phyloP scores from a whole-genome alignment of 371 early-diverging fungal genomes.

The Mucor ambiguus region DNA sequence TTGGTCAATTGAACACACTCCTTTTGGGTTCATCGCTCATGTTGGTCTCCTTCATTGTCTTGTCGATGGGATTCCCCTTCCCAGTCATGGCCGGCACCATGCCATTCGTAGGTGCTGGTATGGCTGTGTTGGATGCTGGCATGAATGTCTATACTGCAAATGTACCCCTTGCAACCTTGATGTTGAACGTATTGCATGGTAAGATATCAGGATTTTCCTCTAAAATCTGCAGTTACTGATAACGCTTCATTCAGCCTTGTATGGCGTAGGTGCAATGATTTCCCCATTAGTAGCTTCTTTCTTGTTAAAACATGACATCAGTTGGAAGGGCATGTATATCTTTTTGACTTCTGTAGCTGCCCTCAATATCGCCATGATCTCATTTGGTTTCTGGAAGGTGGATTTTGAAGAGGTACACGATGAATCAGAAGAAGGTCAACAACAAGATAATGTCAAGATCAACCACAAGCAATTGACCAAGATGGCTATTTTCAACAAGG shows the following conservation, averaged over 20 bases:
- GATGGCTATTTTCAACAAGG: conserved; percentile 24
- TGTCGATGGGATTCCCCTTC: conserved; percentile 30
- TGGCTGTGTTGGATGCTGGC: conserved; percentile 33
- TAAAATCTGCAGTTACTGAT: neutral
- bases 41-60: conserved; percentile 16
- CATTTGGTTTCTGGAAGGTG: conserved; percentile 22
- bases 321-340: conserved; percentile 36
- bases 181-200: conserved; percentile 43
- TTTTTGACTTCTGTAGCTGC: conserved; percentile 21
- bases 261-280: conserved; percentile 41
- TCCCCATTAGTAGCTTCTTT: conserved; percentile 33
- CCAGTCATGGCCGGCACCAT: conserved; percentile 21
- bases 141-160: conserved; percentile 36
- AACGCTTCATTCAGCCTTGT: conserved; percentile 21
- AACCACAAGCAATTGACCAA: conserved; percentile 19
- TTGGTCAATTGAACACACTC: conserved; percentile 29
- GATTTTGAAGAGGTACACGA: conserved; percentile 17
- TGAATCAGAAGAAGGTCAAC: conserved; percentile 1
- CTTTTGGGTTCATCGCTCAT: conserved; percentile 21
- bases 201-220: neutral
- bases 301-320: conserved; percentile 20
- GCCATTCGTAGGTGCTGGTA: conserved; percentile 29
- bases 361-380: conserved; percentile 24
- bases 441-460: neutral
- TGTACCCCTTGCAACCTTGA: conserved; percentile 36